These are phyloP conservation scores for Melastoma malabathricum DNA, from an alignment of 345 rosid genomes.

Conservation along the genomic window DNA sequence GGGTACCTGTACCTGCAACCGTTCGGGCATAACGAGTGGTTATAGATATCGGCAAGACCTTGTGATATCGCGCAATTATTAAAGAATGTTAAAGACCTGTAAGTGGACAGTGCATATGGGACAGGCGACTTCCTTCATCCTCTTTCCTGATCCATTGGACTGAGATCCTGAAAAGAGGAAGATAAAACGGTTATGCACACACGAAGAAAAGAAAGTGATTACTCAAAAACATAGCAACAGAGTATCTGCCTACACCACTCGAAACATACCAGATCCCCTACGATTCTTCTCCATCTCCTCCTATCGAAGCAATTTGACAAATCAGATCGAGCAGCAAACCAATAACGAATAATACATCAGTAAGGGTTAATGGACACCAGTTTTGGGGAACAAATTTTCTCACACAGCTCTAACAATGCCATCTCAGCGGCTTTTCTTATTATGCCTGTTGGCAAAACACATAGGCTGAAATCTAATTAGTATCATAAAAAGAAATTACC, in stretches of 20 bases:
- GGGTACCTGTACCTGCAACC: slow-evolving; percentile 89
- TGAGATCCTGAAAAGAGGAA: slow-evolving; percentile 35
- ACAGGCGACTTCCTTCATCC: slow-evolving; percentile 96
- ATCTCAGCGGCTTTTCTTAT: too few species aligned
- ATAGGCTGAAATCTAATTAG: background rate
- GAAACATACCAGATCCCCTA: slow-evolving; percentile 44
- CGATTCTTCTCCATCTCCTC: slow-evolving; percentile 98
- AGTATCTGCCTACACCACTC: background rate
- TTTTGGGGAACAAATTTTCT: too few species aligned
- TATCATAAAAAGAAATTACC: slow-evolving; percentile 18
- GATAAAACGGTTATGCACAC: background rate
- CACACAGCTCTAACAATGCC: background rate
- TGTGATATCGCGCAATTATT: background rate
- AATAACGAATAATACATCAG: too few species aligned
- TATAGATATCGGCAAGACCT: background rate
- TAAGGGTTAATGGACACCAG: too few species aligned
- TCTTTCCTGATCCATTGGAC: slow-evolving; percentile 58
- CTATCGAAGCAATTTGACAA: slow-evolving; percentile 24
- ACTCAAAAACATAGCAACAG: background rate
- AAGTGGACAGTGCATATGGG: slow-evolving; percentile 96
- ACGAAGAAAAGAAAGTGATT: too few species aligned
- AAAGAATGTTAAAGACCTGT: slow-evolving; percentile 35
- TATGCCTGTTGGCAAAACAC: too few species aligned
- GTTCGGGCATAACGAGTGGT: background rate
- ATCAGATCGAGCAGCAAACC: too few species aligned